Conservation (phyloP, 1,284 basidiomycete species). For the Erythrobasidium hasegawianum region DNA sequence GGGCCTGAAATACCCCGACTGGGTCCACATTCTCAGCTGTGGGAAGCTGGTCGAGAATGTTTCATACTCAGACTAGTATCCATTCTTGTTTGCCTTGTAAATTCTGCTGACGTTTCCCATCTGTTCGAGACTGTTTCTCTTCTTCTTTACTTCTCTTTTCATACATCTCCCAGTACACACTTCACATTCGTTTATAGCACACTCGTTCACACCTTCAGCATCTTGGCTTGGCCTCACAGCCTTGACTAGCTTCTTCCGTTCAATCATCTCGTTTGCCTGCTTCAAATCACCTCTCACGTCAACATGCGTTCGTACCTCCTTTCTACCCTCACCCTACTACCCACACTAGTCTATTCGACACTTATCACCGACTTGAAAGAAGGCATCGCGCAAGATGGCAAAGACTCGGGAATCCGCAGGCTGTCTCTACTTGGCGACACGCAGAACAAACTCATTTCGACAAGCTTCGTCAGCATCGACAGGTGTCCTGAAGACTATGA, state of each 20-base stretch:
- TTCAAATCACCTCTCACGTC: too few relatives aligned
- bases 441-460: conserved; percentile 23
- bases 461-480: conserved; percentile 31
- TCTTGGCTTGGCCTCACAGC: too few relatives aligned
- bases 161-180: neutral
- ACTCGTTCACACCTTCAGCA: neutral
- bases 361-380: conserved; percentile 15
- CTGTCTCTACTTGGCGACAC: conserved; percentile 19
- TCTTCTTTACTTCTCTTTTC: neutral
- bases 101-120: too few relatives aligned
- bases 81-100: too few relatives aligned
- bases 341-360: neutral
- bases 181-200: neutral
- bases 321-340: neutral
- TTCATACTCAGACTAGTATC: too few relatives aligned
- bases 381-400: conserved; percentile 21
- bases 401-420: conserved; percentile 16
- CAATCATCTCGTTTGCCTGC: neutral
- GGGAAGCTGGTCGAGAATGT: too few relatives aligned
- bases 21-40: too few relatives aligned
- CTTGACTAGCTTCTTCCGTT: too few relatives aligned
- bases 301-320: neutral
- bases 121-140: neutral
- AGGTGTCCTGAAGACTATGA: conserved; percentile 11
- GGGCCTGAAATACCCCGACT: too few relatives aligned